A percentile compares a stretch with the other conserved stretches of the same genome.
These are phyloP conservation scores for Beta lomatogona DNA, from an alignment of 179 eudicot species.

Conservation along the genomic window DNA sequence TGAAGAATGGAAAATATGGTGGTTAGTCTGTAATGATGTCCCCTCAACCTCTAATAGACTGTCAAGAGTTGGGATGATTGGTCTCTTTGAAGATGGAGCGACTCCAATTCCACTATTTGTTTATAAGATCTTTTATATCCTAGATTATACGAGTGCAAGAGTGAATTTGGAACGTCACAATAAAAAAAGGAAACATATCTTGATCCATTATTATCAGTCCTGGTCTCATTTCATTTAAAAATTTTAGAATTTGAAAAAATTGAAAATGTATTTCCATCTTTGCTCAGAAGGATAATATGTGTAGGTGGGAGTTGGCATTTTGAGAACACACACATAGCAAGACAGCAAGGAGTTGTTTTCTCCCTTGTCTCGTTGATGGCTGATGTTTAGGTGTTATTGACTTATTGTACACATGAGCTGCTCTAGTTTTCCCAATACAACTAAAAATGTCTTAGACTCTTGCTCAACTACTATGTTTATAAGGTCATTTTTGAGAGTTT, in stretches of 20 bases:
- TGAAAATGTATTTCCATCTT: neutral
- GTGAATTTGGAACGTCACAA: neutral
- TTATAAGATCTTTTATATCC: neutral
- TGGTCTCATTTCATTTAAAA: neutral
- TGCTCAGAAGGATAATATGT: neutral
- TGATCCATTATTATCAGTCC: too few species aligned
- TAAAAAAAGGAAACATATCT: neutral
- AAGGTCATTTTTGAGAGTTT: neutral
- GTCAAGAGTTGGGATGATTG: neutral
- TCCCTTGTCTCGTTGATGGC: neutral
- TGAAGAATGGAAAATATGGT: neutral
- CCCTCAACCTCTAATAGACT: neutral
- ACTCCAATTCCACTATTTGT: neutral
- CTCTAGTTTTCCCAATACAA: neutral
- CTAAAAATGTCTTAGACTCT: neutral
- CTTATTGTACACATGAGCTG: neutral
- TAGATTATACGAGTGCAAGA: neutral
- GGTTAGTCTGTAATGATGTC: neutral
- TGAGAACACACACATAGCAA: neutral
- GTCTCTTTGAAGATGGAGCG: slow-evolving; percentile 12
- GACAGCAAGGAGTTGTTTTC: neutral
- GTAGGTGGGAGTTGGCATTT: neutral
- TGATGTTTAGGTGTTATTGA: neutral
- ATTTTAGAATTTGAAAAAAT: neutral
- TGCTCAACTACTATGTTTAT: neutral